A percentile compares a stretch with the other conserved stretches of the same genome.
Evolutionary conservation across 441 rosid species (phyloP).

Genomic region (Erodium moschatum): DNA sequence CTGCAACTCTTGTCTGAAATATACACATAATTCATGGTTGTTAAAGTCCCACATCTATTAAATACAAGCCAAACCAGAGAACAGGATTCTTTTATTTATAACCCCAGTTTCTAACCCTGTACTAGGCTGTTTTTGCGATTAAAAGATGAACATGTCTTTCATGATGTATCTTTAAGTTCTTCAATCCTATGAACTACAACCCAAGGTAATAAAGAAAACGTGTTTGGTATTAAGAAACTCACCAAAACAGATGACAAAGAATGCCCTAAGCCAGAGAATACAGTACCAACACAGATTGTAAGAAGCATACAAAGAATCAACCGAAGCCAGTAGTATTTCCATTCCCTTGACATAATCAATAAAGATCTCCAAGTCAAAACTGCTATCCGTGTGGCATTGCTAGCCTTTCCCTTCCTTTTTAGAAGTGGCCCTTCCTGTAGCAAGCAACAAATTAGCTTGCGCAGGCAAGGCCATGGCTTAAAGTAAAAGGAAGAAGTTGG

Average conservation of each 20-base stretch:
- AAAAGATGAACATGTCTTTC: too few species aligned
- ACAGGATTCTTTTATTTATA: neutral
- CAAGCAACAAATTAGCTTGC: conserved; percentile 11
- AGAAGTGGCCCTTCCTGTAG: conserved; percentile 78
- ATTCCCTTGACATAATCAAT: conserved; percentile 91
- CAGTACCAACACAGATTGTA: conserved; percentile 66
- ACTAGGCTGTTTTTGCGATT: too few species aligned
- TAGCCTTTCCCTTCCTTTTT: conserved; percentile 82
- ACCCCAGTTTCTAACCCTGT: too few species aligned
- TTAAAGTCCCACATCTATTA: neutral
- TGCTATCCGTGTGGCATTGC: conserved; percentile 67
- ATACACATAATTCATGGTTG: conserved; percentile 5
- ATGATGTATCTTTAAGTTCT: neutral
- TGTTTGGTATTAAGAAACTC: conserved; percentile 28
- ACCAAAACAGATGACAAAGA: conserved; percentile 91
- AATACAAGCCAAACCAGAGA: neutral
- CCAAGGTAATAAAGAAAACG: neutral
- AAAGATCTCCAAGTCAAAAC: conserved; percentile 96
- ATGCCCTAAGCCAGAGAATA: conserved; percentile 89
- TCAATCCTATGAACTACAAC: conserved; percentile 3
- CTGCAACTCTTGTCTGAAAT: conserved; percentile 83
- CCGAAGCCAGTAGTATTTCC: conserved; percentile 98
- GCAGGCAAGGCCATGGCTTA: neutral
- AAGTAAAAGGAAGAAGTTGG: neutral
- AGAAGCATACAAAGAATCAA: conserved; percentile 79